Evolutionary conservation across 257 asterid genomes (phyloP), one percentile per base, ranked within the genome.

Genomic region (Phtheirospermum japonicum): DNA sequence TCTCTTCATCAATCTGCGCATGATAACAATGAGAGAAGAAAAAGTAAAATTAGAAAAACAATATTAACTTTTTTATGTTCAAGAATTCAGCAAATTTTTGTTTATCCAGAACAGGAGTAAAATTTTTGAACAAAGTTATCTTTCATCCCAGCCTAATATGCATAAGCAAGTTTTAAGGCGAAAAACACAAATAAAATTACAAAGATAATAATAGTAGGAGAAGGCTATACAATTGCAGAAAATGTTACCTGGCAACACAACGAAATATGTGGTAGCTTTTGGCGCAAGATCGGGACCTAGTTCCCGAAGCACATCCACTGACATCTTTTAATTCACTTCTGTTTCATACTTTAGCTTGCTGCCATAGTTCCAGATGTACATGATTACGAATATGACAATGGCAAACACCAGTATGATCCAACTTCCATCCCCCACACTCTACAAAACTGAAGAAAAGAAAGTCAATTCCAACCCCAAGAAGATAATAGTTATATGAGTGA

Each of bases 341-440:
- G 97, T 89, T 76, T 89, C 97, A 69, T 89, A 89, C 77, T 80
- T 89, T 9, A 86, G 85, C 72, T 80, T 86, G 87, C 90, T 89
- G 45, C 97, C 99, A 37, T 92, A 86, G 71, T 92, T 89, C 99
- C 99, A 92, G 79, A 89, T 76, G 73, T 71, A 89, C 99, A 93
- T 83, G 54, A 93, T 82, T 43, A 85, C 68, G 69, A 89, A 83
- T 68, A 85, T 72, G 74, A 87, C 83, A 26, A 87, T 63, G 30
- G 94, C 85, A 82, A 93, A 85, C 40, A 89, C 95, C 73, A 93
- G 71, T 59, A 89, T 90, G 72, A 89, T 87, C 96, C 97, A 93
- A 77, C 97, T 89, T 43, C 99, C 99, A 63, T 93, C 97, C 60
- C 91, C 86, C 79, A 93, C 79, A 71, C 95, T 80, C 94, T 89